Evolutionary conservation across 306 rosid species (phyloP), one percentile per base, ranked within the genome.

Genomic region (Fragaria iinumae): DNA sequence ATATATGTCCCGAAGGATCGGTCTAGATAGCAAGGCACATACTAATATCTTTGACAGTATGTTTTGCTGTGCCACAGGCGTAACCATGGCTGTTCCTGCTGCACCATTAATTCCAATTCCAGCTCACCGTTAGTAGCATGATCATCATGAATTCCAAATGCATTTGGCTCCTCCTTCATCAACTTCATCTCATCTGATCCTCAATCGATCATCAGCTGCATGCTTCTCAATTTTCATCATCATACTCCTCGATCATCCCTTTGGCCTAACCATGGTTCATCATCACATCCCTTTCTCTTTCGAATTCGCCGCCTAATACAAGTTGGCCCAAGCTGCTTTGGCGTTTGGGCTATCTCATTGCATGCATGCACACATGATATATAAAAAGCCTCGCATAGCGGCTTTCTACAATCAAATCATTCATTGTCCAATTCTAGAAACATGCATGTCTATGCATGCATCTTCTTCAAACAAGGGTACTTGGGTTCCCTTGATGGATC

Each of bases 21-120:
- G 47, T 6, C 39, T 11, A 29, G 67, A 27, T 62, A 21, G 17
- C 14, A 7, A 68, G 79, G 23, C 43, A 57, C 87, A 72, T 78
- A 76, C 98, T 94, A 83, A 92, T 82, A 89, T 89, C 90, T 90
- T 92, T 92, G 97, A 92, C 98, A 95, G 98, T 95, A 89, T 95
- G 97, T 84, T 95, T 95, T 88, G 97, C 97, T 89, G 93, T 95
- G 90, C 97, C 97, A 70, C 98, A 95, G 98, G 98, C 98, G 96
- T 95, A 82, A 95, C 86, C 75, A 84, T 89, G 97, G 82, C 95
- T 74, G 88, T 85, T 65, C 97, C 87, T 76, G 86, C 97, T 75
- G 39, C 67, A 62, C 41, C 69, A 32, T 64, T 34, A 3, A 64
- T 64, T 32, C 95, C 95, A 29, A 89, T 94, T 81, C 91, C 95